Evolutionary conservation across 805 yeast genomes (phyloP).

Genomic region (Zygosaccharomyces rouxii): DNA sequence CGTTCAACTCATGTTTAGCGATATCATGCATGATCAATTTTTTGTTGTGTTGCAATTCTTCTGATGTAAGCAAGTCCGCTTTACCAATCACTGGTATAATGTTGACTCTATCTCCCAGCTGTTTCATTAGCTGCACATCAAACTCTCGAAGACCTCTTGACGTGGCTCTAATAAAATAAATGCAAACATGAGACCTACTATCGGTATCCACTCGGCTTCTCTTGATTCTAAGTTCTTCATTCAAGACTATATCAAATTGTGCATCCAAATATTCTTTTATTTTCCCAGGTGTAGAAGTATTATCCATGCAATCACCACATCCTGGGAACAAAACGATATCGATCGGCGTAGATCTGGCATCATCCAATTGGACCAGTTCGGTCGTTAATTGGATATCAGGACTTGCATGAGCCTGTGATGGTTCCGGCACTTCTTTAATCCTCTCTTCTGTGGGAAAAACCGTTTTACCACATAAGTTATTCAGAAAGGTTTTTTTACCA

Average conservation of each 20-base stretch:
- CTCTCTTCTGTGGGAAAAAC: constrained; percentile 34
- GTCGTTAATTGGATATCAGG: constrained; percentile 44
- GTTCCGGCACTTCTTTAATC: constrained; percentile 19
- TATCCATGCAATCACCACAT: constrained; percentile 69
- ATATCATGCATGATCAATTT: constrained; percentile 53
- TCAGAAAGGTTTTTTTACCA: constrained; percentile 71
- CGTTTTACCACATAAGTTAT: constrained; percentile 55
- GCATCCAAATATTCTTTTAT: constrained; percentile 59
- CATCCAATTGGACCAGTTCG: constrained; percentile 51
- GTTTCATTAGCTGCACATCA: constrained; percentile 68
- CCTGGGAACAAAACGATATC: constrained; percentile 69
- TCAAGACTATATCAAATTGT: constrained; percentile 67
- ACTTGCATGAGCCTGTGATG: constrained; percentile 35
- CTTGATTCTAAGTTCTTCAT: constrained; percentile 69
- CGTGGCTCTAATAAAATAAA: constrained; percentile 69
- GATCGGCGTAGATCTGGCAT: constrained; percentile 50
- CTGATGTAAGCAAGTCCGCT: constrained; percentile 69
- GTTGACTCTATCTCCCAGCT: constrained; percentile 68
- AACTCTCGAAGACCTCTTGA: constrained; percentile 40
- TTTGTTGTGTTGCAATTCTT: constrained; percentile 56
- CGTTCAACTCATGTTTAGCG: constrained; percentile 51
- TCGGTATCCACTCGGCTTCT: constrained; percentile 74
- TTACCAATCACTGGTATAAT: constrained; percentile 78
- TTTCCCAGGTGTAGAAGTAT: constrained; percentile 44
- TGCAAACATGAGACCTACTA: constrained; percentile 69